Base-by-base conservation (phyloP, 2,329 filamentous ascomycete genomes). In the Shiraia sp. region DNA sequence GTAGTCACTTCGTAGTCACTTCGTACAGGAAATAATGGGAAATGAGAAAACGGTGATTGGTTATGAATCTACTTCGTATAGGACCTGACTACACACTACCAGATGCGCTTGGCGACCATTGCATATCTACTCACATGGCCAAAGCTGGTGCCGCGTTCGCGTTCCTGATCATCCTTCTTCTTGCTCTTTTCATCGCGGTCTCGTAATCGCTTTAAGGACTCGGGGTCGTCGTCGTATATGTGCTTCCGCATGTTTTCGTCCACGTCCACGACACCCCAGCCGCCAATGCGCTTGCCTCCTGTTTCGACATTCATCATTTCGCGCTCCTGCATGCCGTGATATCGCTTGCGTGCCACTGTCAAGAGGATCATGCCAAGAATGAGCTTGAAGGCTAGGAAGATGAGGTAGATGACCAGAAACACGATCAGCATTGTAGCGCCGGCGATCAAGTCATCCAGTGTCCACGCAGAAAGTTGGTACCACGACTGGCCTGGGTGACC, bases 41-140 rank as follows among this genome's bases (percentile, higher is more conserved):
- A n/a, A n/a, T n/a, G n/a, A n/a, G n/a, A n/a, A n/a, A n/a, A n/a
- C n/a, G n/a, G n/a, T n/a, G n/a, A n/a, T n/a, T n/a, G n/a, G n/a
- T n/a, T n/a, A n/a, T n/a, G n/a, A n/a, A n/a, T n/a, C n/a, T n/a
- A n/a, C n/a, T n/a, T n/a, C n/a, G n/a, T n/a, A n/a, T n/a, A n/a
- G n/a, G n/a, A n/a, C n/a, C n/a, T n/a, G 30, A 12, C 13, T 9
- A 19, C 6, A 10, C 13, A 33, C 59, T 72, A 97, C 93, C 93
- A 99, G 58, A 99, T 99, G 65, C 93, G 80, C 78, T 96, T 97
- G 0, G 90, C 89, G 57, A 90, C 86, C 93, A 97, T 96, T 65
- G 90, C 90, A 73, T 96, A 99, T 58, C 93, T 79, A 56, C 78
- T 82, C 49, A 83, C 89, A 65, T 73, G 82, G 61, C 78, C 87